phyloP scores from a whole-genome alignment of 129 eudicot species.

The Deinandra increscens region DNA sequence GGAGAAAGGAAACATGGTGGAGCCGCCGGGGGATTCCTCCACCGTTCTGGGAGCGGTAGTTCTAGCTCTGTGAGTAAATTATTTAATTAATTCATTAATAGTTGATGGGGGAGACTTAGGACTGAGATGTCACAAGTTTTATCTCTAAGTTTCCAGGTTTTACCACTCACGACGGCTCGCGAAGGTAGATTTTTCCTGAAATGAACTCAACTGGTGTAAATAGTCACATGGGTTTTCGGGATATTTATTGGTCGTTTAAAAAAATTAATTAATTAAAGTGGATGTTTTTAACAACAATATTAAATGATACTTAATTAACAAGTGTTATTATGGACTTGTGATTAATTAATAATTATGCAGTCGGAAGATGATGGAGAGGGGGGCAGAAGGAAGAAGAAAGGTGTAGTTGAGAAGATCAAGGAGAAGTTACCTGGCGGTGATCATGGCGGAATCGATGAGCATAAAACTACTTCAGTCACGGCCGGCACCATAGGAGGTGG shows the following conservation, averaged over 20 bases:
- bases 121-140: too few species aligned
- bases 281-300: too few species aligned
- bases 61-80: conserved; percentile 54
- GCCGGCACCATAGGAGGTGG: not conserved
- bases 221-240: too few species aligned
- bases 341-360: conserved; percentile 28
- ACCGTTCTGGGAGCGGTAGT: conserved; percentile 59
- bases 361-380: conserved; percentile 74
- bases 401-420: conserved; percentile 63
- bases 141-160: too few species aligned
- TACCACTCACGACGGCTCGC: too few species aligned
- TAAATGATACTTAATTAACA: too few species aligned
- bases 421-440: conserved; percentile 52
- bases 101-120: too few species aligned
- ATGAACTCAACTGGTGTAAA: too few species aligned
- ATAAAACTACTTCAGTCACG: too few species aligned
- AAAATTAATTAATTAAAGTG: not conserved
- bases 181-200: too few species aligned
- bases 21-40: conserved; percentile 33
- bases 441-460: conserved; percentile 33
- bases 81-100: not conserved
- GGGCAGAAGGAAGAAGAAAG: conserved; percentile 70
- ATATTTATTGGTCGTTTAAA: too few species aligned
- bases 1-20: conserved; percentile 28
- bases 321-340: not conserved